phyloP scores from a whole-genome alignment of 2,329 filamentous ascomycete genomes.

The Elsinoe ampelina region DNA sequence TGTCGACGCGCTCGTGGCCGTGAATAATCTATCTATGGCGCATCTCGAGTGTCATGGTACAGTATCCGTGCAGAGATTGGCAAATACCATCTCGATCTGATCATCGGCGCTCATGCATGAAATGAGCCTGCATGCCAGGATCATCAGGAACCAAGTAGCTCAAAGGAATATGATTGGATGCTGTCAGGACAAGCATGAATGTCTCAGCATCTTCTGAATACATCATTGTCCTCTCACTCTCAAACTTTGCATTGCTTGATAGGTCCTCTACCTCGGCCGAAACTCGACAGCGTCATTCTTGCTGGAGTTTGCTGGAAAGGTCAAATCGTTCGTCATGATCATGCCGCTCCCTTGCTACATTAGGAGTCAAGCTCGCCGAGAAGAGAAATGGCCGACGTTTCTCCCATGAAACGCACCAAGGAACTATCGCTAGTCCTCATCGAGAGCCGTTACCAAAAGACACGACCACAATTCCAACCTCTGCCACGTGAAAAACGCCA shows the following conservation, averaged over 20 bases:
- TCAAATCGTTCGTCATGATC: background rate
- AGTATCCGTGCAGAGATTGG: background rate
- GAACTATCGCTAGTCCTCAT: background rate
- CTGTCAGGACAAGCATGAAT: background rate
- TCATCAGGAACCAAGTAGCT: background rate
- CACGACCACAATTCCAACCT: background rate
- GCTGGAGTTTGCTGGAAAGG: background rate
- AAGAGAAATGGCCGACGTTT: conserved; percentile 8
- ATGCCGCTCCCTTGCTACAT: background rate
- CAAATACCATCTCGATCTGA: too few relatives aligned
- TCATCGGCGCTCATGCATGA: background rate
- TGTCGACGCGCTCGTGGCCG: background rate
- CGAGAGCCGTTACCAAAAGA: conserved; percentile 1
- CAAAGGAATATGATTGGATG: background rate
- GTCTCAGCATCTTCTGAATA: background rate
- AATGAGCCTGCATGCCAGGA: background rate
- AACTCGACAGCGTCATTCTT: background rate
- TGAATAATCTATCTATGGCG: background rate
- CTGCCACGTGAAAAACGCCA: conserved; percentile 9
- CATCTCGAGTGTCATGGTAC: background rate
- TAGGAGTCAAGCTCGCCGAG: background rate
- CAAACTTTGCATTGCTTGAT: background rate
- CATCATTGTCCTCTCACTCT: background rate
- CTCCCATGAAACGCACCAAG: conserved; percentile 8
- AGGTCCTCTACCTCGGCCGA: conserved; percentile 5